A percentile compares a stretch with the other conserved stretches of the same genome.
These are phyloP conservation scores for Backusella westeae DNA, from an alignment of 192 early-diverging fungal species.

Conservation along the genomic window DNA sequence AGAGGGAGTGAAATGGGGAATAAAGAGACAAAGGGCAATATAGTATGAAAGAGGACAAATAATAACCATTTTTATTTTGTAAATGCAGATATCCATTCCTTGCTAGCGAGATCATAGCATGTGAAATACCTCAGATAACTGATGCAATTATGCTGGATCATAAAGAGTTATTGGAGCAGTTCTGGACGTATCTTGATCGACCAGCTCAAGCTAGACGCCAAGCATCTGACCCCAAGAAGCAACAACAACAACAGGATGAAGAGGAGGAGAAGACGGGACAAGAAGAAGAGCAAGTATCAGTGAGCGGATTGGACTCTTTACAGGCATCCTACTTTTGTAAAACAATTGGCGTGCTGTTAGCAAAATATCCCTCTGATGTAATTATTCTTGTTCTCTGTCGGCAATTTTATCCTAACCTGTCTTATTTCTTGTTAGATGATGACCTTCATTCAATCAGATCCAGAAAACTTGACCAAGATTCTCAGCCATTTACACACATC, in stretches of 20 bases:
- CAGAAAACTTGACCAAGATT: conserved; percentile 72
- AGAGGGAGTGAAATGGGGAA: not conserved
- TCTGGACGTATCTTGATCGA: conserved; percentile 86
- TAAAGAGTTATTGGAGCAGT: conserved; percentile 69
- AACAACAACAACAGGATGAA: too few relatives aligned
- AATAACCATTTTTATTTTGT: not conserved
- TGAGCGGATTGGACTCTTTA: conserved; percentile 57
- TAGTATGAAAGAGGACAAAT: not conserved
- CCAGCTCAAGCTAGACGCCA: conserved; percentile 44
- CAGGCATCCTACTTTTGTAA: conserved; percentile 92
- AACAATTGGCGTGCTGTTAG: conserved; percentile 82
- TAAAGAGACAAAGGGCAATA: not conserved
- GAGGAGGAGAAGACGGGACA: too few relatives aligned
- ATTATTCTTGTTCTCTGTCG: not conserved
- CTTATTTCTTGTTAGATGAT: conserved; percentile 61
- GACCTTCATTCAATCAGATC: conserved; percentile 76
- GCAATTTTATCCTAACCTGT: conserved; percentile 8
- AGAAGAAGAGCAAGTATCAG: not conserved
- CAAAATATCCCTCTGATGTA: conserved; percentile 88
- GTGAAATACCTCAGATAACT: conserved; percentile 76
- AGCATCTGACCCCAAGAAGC: not conserved
- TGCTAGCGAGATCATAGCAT: conserved; percentile 74
- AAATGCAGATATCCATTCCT: conserved; percentile 75
- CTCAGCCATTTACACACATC: conserved; percentile 85
- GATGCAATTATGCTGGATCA: conserved; percentile 70